Conservation (phyloP, 75 land plant genomes). For the Cunninghamia lanceolata region DNA sequence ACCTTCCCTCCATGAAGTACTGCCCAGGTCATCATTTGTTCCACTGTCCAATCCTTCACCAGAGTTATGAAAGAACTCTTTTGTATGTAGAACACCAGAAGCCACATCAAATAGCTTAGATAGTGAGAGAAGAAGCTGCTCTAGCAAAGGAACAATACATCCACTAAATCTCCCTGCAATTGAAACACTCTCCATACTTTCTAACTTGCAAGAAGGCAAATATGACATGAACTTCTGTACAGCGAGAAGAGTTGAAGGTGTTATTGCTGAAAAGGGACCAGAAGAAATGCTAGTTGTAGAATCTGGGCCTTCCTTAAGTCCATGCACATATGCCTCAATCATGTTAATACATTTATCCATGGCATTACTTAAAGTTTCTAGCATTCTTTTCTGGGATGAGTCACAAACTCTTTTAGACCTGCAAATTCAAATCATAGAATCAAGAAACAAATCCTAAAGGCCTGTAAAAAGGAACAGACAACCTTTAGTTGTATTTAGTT, state of each 20-base stretch:
- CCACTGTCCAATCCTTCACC: background rate
- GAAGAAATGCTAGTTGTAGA: background rate
- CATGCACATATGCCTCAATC: background rate
- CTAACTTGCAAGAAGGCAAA: slow-evolving; percentile 32
- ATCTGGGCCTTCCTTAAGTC: background rate
- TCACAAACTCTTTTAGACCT: background rate
- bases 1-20: background rate
- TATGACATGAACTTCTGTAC: slow-evolving; percentile 33
- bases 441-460: background rate
- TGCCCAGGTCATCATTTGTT: background rate
- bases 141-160: slow-evolving; percentile 27
- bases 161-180: slow-evolving; percentile 8
- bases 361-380: background rate
- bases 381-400: background rate
- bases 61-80: background rate
- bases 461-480: background rate
- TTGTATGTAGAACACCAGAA: slow-evolving; percentile 2
- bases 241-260: slow-evolving; percentile 30
- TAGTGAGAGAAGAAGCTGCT: slow-evolving; percentile 40
- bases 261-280: slow-evolving; percentile 15
- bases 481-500: background rate
- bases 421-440: background rate
- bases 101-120: slow-evolving; percentile 29
- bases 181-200: slow-evolving; percentile 13
- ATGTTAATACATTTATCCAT: background rate